These are phyloP conservation scores for Aspergillus conjunctus DNA, from an alignment of 495 filamentous ascomycete species.

Conservation along the genomic window DNA sequence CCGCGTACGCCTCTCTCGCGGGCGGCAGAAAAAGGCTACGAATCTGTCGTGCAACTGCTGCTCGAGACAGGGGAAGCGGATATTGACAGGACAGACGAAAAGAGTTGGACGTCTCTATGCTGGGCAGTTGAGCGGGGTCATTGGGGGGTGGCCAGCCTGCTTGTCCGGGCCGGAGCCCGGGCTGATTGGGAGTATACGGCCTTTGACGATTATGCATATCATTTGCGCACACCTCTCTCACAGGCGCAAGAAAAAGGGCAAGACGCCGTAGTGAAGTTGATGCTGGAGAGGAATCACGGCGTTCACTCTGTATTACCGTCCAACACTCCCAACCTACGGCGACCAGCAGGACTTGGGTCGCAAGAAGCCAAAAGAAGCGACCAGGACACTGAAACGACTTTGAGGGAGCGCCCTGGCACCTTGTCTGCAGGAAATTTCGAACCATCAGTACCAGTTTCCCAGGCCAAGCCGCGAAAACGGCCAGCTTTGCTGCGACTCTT, in stretches of 20 bases:
- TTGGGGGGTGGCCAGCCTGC: background rate
- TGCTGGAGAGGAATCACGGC: background rate
- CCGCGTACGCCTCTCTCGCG: background rate
- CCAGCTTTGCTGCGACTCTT: background rate
- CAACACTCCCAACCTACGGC: background rate
- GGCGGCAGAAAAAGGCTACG: background rate
- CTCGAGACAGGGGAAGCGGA: background rate
- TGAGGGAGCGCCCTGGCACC: background rate
- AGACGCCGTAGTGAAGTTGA: background rate
- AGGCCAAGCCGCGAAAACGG: background rate
- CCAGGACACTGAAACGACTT: background rate
- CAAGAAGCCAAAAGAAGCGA: background rate
- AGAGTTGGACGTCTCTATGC: background rate
- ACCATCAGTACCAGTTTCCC: background rate
- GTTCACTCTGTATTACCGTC: background rate
- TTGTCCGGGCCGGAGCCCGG: background rate
- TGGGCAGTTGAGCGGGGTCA: background rate
- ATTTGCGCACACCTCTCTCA: background rate
- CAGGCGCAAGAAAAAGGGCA: background rate
- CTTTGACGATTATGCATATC: background rate
- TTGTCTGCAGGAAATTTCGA: background rate
- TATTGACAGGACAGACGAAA: background rate
- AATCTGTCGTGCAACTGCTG: background rate
- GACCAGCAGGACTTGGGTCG: background rate
- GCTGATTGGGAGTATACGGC: background rate